These are phyloP conservation scores for Chaetomium sp. DNA, from an alignment of 2,329 filamentous ascomycete species.

Conservation along the genomic window DNA sequence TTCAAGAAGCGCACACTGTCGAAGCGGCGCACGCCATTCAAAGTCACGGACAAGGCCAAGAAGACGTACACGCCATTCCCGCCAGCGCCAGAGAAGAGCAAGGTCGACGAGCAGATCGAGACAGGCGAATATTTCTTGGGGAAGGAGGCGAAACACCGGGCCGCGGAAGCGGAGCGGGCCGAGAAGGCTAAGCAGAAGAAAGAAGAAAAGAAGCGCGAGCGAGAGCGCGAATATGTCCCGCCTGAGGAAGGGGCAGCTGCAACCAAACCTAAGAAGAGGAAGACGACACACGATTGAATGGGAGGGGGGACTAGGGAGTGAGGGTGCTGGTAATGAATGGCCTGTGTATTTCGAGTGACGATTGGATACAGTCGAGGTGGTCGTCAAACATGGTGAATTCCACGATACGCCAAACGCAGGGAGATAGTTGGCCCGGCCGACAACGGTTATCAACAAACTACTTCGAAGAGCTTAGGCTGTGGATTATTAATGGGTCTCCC, in stretches of 20 bases:
- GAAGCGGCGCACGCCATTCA: slow-evolving; percentile 74
- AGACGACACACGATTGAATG: slow-evolving; percentile 32
- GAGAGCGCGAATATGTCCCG: slow-evolving; percentile 79
- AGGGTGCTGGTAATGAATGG: not conserved
- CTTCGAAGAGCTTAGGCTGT: not conserved
- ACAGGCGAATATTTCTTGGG: slow-evolving; percentile 93
- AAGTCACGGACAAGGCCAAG: slow-evolving; percentile 87
- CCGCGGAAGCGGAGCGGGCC: slow-evolving; percentile 68
- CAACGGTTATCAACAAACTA: too few species aligned
- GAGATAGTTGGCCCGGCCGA: not conserved
- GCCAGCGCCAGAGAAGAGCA: slow-evolving; percentile 95
- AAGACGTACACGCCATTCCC: slow-evolving; percentile 97
- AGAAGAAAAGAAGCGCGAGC: slow-evolving; percentile 78
- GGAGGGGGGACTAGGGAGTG: not conserved
- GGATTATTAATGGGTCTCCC: slow-evolving; percentile 10
- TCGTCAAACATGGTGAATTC: slow-evolving; percentile 4
- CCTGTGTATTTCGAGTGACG: not conserved
- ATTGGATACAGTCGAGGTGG: slow-evolving; percentile 1
- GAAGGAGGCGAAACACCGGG: slow-evolving; percentile 86
- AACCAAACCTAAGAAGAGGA: slow-evolving; percentile 59
- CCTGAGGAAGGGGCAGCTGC: slow-evolving; percentile 61
- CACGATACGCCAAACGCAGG: slow-evolving; percentile 20
- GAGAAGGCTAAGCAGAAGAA: slow-evolving; percentile 84
- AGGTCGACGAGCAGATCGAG: slow-evolving; percentile 96
- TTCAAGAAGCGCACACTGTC: slow-evolving; percentile 91